These are phyloP conservation scores for Penicillium sp. DNA, from an alignment of 2,329 filamentous ascomycete species.

Conservation along the genomic window DNA sequence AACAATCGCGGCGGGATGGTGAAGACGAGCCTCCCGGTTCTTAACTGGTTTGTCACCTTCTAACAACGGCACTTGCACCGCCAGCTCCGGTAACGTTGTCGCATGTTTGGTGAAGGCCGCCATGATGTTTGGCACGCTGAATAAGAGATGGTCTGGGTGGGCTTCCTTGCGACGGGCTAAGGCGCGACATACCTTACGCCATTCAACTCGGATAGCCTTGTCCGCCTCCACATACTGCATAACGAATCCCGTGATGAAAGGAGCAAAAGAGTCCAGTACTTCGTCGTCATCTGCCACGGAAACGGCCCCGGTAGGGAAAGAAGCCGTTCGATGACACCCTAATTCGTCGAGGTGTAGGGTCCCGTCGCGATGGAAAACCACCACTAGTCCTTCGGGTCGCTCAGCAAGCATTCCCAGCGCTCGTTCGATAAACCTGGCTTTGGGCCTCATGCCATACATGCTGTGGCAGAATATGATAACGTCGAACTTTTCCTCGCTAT, in stretches of 20 bases:
- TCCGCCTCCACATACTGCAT: slow-evolving; percentile 28
- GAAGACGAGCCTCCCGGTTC: slow-evolving; percentile 47
- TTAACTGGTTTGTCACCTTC: slow-evolving; percentile 1
- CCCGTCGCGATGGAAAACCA: slow-evolving; percentile 57
- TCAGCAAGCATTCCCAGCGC: slow-evolving; percentile 51
- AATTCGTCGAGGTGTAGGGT: slow-evolving; percentile 50
- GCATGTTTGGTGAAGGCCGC: slow-evolving; percentile 51
- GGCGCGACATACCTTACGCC: slow-evolving; percentile 55
- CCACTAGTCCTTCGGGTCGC: slow-evolving; percentile 41
- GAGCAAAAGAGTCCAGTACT: slow-evolving; percentile 52
- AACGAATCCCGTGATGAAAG: slow-evolving; percentile 53
- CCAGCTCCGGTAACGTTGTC: slow-evolving; percentile 46
- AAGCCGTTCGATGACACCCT: slow-evolving; percentile 49
- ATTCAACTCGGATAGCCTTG: slow-evolving; percentile 39
- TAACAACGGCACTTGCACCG: slow-evolving; percentile 41
- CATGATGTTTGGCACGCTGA: slow-evolving; percentile 54
- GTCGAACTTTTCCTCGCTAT: slow-evolving; percentile 49
- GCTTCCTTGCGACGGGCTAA: slow-evolving; percentile 45
- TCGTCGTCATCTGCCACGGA: slow-evolving; percentile 49
- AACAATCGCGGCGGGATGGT: slow-evolving; percentile 47
- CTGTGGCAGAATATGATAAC: slow-evolving; percentile 63
- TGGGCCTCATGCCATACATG: slow-evolving; percentile 60
- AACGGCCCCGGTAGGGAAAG: slow-evolving; percentile 49
- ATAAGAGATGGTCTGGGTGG: slow-evolving; percentile 45
- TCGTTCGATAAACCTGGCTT: slow-evolving; percentile 47